Evolutionary conservation across 495 filamentous ascomycete genomes (phyloP), one percentile per base, ranked within the genome.

Genomic region (Aspergillus conjunctus): DNA sequence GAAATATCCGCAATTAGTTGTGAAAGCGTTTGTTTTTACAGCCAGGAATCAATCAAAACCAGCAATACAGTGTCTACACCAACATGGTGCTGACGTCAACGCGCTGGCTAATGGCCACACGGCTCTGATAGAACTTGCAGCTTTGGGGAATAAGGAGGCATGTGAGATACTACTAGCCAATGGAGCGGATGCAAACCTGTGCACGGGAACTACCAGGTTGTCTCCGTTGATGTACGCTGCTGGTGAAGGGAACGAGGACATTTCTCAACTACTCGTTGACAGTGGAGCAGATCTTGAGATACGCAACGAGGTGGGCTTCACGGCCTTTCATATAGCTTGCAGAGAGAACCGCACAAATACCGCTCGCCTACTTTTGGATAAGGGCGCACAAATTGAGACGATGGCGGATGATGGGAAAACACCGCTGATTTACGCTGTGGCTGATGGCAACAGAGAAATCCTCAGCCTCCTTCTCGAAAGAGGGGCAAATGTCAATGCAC

Each of bases 381-480:
- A 58, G 18, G 65, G 67, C 0, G 66, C 61, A 7, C 44, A 68
- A 10, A 50, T 67, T 2, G 58, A 71, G 1, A 21, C 18, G 10
- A 9, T 30, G 0, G 60, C 54, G 11, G 3, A 7, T 0, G 61
- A 58, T 18, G 61, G 51, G 17, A 46, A 10, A 12, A 64, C 56
- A 11, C 61, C 61, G 18, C 43, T 64, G 1, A 8, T 32, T 1
- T 46, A 18, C 7, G 61, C 56, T 33, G 37, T 22, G 15, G 44
- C 17, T 1, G 31, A 52, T 15, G 12, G 48, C 26, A 8, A 60
- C 21, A 15, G 12, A 1, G 39, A 62, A 1, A 60, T 68, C 51
- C 44, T 69, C 11, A 10, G 65, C 5, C 18, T 74, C 11, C 68
- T 77, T 12, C 12, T 76, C 3, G 30, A 67, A 14, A 26, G 22